Base-by-base conservation (phyloP, 805 yeast genomes). In the Sugiyamaella mastotermitis region DNA sequence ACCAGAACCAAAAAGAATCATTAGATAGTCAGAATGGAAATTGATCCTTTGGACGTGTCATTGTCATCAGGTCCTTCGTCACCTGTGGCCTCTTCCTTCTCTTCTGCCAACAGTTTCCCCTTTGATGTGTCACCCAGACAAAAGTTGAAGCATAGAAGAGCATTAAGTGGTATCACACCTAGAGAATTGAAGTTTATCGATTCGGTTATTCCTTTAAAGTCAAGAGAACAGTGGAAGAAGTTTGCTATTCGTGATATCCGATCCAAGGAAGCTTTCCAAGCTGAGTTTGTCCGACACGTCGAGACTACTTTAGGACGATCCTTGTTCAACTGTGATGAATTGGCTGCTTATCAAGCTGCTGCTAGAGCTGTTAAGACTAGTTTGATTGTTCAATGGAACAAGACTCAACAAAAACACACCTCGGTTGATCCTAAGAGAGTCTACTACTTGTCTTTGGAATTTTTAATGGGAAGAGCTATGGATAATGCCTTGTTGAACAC, bases 311-410 rank as follows among this genome's bases (percentile, higher is more conserved):
- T 87, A 57, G 97, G 94, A n/a, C 73, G 97, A 52, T 84, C 90
- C 23, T 66, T 87, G 68, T 85, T 83, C 72, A 88, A 88, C 55
- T 85, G 95, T 65, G 97, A 88, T 60, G 80, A 80, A 42, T 67
- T 87, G 56, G 95, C 95, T 28, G 95, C 96, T 17, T 87, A 88
- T 58, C 94, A 83, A 57, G 94, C 96, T 0, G 76, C 94, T 27
- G 80, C 95, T 4, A 70, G 69, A 53, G 69, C 92, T 17, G 71
- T 87, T 42, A 69, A 94, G 47, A 95, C 88, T 60, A 78, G 80
- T 37, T 66, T 87, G 55, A 71, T 85, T 49, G 70, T 85, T 33
- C 85, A 84, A 52, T 87, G 96, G 97, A 87, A 88, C 58, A 78
- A 80, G 60, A 87, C 97, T 27, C 96, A 87, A 64, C 96, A 87